Evolutionary conservation across 306 rosid species (phyloP).

Genomic region (Castanospermum australe): DNA sequence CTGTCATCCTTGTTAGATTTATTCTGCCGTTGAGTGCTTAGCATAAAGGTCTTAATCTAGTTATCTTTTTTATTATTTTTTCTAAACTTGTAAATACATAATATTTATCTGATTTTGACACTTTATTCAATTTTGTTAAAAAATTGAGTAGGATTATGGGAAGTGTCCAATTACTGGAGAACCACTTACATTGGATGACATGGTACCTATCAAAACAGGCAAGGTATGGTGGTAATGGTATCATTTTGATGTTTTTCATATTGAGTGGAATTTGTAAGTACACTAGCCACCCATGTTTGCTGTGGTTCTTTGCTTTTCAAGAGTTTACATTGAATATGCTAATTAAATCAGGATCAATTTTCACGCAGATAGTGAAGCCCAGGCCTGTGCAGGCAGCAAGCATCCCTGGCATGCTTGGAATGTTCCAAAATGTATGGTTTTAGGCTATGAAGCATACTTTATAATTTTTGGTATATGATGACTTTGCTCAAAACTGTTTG

Average conservation of each 20-base stretch:
- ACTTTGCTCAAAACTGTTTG: background rate
- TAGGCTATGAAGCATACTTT: background rate
- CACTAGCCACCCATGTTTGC: background rate
- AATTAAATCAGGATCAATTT: constrained; percentile 29
- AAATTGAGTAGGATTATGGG: constrained; percentile 74
- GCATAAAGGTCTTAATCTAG: background rate
- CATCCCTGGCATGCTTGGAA: constrained; percentile 98
- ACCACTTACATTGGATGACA: constrained; percentile 70
- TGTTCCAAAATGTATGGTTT: constrained; percentile 90
- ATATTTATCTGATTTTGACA: constrained; percentile 15
- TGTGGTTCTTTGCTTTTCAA: constrained; percentile 8
- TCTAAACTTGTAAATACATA: background rate
- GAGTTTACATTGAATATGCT: constrained; percentile 1
- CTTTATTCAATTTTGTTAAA: constrained; percentile 17
- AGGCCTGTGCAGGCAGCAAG: constrained; percentile 98
- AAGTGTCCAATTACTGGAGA: constrained; percentile 96
- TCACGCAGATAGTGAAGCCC: constrained; percentile 92
- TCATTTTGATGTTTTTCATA: background rate
- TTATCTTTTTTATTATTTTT: background rate
- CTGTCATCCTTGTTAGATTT: background rate
- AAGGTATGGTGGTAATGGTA: constrained; percentile 56
- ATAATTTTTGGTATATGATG: background rate
- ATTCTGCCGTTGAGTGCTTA: background rate
- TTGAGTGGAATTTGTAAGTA: background rate
- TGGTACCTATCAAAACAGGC: constrained; percentile 84